These are phyloP conservation scores for Glycine tomentella DNA, from an alignment of 306 rosid species.

Conservation along the genomic window DNA sequence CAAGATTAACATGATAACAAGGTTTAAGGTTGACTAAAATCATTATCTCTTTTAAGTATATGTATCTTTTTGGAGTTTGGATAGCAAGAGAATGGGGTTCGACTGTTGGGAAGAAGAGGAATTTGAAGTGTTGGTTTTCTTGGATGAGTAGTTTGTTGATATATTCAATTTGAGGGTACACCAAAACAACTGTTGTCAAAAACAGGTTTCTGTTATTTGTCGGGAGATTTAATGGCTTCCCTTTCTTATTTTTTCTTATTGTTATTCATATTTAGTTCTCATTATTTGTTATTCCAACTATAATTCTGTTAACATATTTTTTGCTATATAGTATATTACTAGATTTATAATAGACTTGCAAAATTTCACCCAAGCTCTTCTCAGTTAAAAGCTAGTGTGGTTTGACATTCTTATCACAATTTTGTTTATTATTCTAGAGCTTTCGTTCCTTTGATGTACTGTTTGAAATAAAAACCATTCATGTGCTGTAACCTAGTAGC, in stretches of 20 bases:
- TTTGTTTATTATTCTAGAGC: background rate
- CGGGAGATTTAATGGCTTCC: too few species aligned
- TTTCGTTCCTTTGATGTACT: background rate
- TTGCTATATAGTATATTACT: too few species aligned
- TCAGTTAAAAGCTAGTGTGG: constrained; percentile 15
- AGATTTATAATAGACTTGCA: constrained; percentile 28
- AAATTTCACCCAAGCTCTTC: background rate
- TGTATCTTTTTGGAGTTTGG: background rate
- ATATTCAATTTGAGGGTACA: background rate
- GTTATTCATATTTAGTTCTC: constrained; percentile 24
- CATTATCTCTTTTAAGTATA: background rate
- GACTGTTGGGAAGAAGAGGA: background rate
- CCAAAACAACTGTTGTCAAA: background rate
- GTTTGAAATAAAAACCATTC: constrained; percentile 4
- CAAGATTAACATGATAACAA: background rate
- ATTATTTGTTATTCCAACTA: constrained; percentile 4
- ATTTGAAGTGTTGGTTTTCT: constrained; percentile 11
- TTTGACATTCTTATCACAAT: constrained; percentile 26
- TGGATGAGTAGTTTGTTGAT: constrained; percentile 29
- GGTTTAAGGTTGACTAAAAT: background rate
- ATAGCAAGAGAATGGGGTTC: background rate
- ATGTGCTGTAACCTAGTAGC: background rate
- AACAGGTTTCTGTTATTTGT: constrained; percentile 26
- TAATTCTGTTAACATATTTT: constrained; percentile 16
- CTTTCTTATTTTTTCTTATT: background rate